Percentiles rank a stretch among this genome's conserved stretches.
phyloP scores from a whole-genome alignment of 805 yeast genomes.

The Pichia sporocuriosa region DNA sequence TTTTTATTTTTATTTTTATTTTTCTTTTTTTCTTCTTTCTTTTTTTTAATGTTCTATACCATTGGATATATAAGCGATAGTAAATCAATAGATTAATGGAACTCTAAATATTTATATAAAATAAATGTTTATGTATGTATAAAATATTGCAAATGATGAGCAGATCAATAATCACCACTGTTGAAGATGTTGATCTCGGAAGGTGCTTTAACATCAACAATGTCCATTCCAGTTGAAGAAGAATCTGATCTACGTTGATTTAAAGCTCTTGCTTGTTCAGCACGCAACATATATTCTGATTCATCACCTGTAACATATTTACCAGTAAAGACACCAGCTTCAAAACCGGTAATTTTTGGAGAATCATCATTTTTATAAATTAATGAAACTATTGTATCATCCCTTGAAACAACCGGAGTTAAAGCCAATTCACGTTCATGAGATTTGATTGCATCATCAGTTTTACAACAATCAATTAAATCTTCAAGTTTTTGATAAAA shows the following conservation, averaged over 20 bases:
- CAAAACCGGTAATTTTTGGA: slow-evolving; percentile 55
- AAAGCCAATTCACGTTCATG: slow-evolving; percentile 29
- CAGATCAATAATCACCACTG: slow-evolving; percentile 42
- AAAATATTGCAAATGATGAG: neutral
- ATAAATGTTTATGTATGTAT: too few species aligned
- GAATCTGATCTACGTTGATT: slow-evolving; percentile 38
- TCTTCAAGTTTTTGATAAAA: slow-evolving; percentile 84
- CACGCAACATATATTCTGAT: slow-evolving; percentile 69
- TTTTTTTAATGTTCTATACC: neutral
- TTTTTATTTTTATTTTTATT: neutral
- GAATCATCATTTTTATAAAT: slow-evolving; percentile 16
- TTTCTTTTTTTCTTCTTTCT: neutral
- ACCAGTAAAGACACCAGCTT: slow-evolving; percentile 96
- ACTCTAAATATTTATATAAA: too few species aligned
- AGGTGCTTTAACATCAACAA: slow-evolving; percentile 74
- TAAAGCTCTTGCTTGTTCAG: slow-evolving; percentile 76
- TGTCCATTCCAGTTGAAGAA: slow-evolving; percentile 23
- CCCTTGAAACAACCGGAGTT: slow-evolving; percentile 31
- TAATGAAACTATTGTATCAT: slow-evolving; percentile 25
- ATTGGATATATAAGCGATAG: too few species aligned
- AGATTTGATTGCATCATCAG: slow-evolving; percentile 26
- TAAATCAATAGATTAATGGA: too few species aligned
- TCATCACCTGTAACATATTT: slow-evolving; percentile 91
- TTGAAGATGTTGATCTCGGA: slow-evolving; percentile 52
- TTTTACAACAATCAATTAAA: slow-evolving; percentile 68